A percentile compares a stretch with the other conserved stretches of the same genome.
These are phyloP conservation scores for Peronospora destructor DNA, from an alignment of 352 stramenopile species.

Conservation along the genomic window DNA sequence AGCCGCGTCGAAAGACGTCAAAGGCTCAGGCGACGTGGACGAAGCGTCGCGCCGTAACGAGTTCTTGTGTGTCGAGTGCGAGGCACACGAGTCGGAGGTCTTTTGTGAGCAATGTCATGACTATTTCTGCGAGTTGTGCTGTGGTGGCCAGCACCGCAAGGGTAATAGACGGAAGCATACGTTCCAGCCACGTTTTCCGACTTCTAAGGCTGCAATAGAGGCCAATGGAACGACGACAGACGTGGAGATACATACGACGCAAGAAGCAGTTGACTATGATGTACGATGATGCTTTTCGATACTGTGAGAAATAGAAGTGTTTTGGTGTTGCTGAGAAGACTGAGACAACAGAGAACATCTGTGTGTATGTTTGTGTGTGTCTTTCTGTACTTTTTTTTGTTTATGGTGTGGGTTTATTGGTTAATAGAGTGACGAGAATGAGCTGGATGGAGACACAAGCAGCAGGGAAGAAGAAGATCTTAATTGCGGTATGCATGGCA, in stretches of 20 bases:
- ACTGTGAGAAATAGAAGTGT: background rate
- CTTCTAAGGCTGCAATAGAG: slow-evolving; percentile 11
- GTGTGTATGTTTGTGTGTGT: slow-evolving; percentile 4
- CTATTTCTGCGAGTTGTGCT: slow-evolving; percentile 85
- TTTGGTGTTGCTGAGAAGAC: slow-evolving; percentile 1
- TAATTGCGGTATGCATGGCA: slow-evolving; percentile 24
- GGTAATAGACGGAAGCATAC: slow-evolving; percentile 71
- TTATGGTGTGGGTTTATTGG: background rate
- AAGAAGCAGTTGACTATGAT: slow-evolving; percentile 32
- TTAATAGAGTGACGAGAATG: slow-evolving; percentile 37
- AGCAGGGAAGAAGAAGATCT: slow-evolving; percentile 39
- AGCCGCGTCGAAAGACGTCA: slow-evolving; percentile 16
- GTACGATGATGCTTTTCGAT: slow-evolving; percentile 13
- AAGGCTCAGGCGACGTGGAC: slow-evolving; percentile 21
- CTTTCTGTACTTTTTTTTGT: slow-evolving; percentile 6
- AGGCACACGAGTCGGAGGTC: slow-evolving; percentile 55
- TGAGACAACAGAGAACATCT: slow-evolving; percentile 5
- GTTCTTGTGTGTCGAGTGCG: slow-evolving; percentile 68
- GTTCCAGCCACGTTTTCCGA: slow-evolving; percentile 54
- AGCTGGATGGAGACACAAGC: slow-evolving; percentile 37
- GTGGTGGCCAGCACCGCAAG: slow-evolving; percentile 77
- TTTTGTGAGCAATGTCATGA: slow-evolving; percentile 87
- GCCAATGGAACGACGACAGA: slow-evolving; percentile 1
- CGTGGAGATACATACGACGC: slow-evolving; percentile 18
- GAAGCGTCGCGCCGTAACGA: slow-evolving; percentile 26